A percentile compares a stretch with the other conserved stretches of the same genome.
These are phyloP conservation scores for Aspergillus uvarum DNA, from an alignment of 2,329 filamentous ascomycete species.

Conservation along the genomic window DNA sequence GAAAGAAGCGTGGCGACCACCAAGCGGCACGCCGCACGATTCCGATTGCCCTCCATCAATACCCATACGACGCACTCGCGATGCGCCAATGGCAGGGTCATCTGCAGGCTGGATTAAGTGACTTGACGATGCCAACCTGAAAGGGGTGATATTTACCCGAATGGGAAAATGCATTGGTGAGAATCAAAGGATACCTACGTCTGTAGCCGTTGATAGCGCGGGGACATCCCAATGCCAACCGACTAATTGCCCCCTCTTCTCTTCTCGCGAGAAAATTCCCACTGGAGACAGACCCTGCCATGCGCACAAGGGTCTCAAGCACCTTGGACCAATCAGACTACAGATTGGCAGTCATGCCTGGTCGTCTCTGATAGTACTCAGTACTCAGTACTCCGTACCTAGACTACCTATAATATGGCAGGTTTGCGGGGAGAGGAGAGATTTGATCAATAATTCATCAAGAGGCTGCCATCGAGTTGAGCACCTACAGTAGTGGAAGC, in stretches of 20 bases:
- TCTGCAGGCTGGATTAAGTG: not conserved
- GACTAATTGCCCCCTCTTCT: not conserved
- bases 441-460: not conserved
- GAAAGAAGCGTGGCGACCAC: slow-evolving; percentile 1
- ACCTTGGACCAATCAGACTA: slow-evolving; percentile 9
- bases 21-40: not conserved
- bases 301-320: slow-evolving; percentile 6
- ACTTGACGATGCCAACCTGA: slow-evolving; percentile 1
- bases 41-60: not conserved
- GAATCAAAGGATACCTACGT: not conserved
- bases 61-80: not conserved
- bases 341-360: not conserved
- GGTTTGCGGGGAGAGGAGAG: slow-evolving; percentile 12
- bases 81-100: not conserved
- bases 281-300: not conserved
- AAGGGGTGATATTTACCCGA: slow-evolving; percentile 7
- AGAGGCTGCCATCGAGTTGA: slow-evolving; percentile 4
- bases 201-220: slow-evolving; percentile 4
- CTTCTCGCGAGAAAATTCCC: not conserved
- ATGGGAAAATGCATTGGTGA: slow-evolving; percentile 16
- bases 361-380: not conserved
- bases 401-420: not conserved
- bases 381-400: too few species aligned
- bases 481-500: slow-evolving; percentile 14
- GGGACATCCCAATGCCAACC: slow-evolving; percentile 7